Evolutionary conservation across 2,329 filamentous ascomycete species (phyloP).

Genomic region (Exserohilum rostratum): DNA sequence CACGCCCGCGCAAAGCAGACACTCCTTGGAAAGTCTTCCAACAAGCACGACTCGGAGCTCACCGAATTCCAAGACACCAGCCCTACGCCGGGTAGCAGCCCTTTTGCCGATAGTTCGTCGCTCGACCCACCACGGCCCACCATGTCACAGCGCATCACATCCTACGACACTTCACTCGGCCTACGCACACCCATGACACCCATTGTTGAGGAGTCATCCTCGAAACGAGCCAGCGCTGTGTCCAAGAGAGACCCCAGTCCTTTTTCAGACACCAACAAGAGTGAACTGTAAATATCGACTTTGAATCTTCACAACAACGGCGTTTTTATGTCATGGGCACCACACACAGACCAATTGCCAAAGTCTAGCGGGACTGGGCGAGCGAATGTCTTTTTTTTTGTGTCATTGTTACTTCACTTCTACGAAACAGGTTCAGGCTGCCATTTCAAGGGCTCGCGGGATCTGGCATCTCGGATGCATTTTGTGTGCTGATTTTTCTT

Average conservation of each 20-base stretch:
- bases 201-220: conserved; percentile 55
- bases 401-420: conserved; percentile 1
- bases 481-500: not conserved
- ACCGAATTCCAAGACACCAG: conserved; percentile 48
- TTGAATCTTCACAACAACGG: not conserved
- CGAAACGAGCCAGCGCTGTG: conserved; percentile 42
- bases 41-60: conserved; percentile 36
- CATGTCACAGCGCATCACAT: conserved; percentile 39
- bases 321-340: not conserved
- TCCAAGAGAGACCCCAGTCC: conserved; percentile 43
- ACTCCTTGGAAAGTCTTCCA: conserved; percentile 32
- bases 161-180: conserved; percentile 34
- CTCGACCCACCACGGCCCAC: conserved; percentile 31
- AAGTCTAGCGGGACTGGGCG: conserved; percentile 2
- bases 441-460: not conserved
- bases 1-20: conserved; percentile 42
- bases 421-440: conserved; percentile 1
- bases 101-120: conserved; percentile 42
- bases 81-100: conserved; percentile 35
- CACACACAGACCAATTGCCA: not conserved
- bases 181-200: conserved; percentile 49
- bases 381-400: not conserved
- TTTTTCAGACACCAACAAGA: conserved; percentile 43
- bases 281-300: conserved; percentile 26
- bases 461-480: conserved; percentile 18